A percentile compares a stretch with the other conserved stretches of the same genome.
Evolutionary conservation across 2,329 filamentous ascomycete species (phyloP).

Genomic region (Aureobasidium sp.): DNA sequence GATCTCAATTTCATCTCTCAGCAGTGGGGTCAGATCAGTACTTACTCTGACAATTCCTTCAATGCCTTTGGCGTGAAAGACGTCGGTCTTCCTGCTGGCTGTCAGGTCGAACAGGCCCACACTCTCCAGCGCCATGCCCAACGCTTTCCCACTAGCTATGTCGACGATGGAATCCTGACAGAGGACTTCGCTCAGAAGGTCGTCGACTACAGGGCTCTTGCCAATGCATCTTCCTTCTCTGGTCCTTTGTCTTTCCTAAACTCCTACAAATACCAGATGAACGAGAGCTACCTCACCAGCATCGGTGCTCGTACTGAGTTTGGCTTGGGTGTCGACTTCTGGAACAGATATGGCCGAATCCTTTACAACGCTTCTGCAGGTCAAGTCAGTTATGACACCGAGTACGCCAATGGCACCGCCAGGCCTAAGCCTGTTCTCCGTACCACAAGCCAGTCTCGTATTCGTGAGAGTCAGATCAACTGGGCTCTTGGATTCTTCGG

Average conservation of each 20-base stretch:
- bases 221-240: slow-evolving; percentile 26
- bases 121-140: slow-evolving; percentile 48
- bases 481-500: slow-evolving; percentile 48
- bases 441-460: slow-evolving; percentile 47
- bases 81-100: slow-evolving; percentile 42
- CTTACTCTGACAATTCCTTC: slow-evolving; percentile 39
- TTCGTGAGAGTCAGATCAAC: slow-evolving; percentile 46
- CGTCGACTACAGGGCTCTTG: slow-evolving; percentile 33
- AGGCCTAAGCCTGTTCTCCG: slow-evolving; percentile 43
- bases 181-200: slow-evolving; percentile 42
- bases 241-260: slow-evolving; percentile 48
- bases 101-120: slow-evolving; percentile 48
- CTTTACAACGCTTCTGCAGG: slow-evolving; percentile 42
- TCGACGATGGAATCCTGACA: slow-evolving; percentile 43
- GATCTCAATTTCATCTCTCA: slow-evolving; percentile 28
- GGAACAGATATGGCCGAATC: slow-evolving; percentile 46
- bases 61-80: slow-evolving; percentile 40
- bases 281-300: slow-evolving; percentile 35
- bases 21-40: slow-evolving; percentile 41
- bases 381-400: slow-evolving; percentile 41
- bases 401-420: slow-evolving; percentile 40
- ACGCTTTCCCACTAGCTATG: slow-evolving; percentile 40
- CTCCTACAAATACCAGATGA: slow-evolving; percentile 40
- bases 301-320: slow-evolving; percentile 45
- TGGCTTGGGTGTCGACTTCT: slow-evolving; percentile 41